These are phyloP conservation scores for Thielaviopsis musarum DNA, from an alignment of 2,329 filamentous ascomycete species.

Conservation along the genomic window DNA sequence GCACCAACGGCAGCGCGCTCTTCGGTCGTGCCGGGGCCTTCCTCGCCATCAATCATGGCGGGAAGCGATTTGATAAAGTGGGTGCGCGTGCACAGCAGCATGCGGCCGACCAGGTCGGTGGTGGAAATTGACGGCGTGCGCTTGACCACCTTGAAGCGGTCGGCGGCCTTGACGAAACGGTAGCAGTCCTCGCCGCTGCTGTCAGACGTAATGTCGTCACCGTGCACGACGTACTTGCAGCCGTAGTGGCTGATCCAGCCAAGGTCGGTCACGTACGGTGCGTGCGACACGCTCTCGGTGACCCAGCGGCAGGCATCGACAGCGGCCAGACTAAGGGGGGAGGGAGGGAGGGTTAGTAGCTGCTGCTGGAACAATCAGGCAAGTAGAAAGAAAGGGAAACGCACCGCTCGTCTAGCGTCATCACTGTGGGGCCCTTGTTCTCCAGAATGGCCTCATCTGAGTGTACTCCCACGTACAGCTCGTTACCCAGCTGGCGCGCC, in stretches of 20 bases:
- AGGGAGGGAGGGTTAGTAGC: not conserved
- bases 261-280: constrained; percentile 87
- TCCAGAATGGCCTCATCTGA: constrained; percentile 89
- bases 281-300: constrained; percentile 63
- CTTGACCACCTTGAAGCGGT: constrained; percentile 91
- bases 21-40: constrained; percentile 51
- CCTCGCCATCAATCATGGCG: constrained; percentile 48
- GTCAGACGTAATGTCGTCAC: constrained; percentile 94
- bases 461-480: constrained; percentile 85
- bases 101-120: constrained; percentile 92
- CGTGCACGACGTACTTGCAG: constrained; percentile 89
- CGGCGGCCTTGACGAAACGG: constrained; percentile 87
- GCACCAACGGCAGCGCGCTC: constrained; percentile 47
- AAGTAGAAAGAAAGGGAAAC: constrained; percentile 4
- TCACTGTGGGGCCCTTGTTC: constrained; percentile 96
- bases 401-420: constrained; percentile 78
- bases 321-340: constrained; percentile 50
- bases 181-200: constrained; percentile 91
- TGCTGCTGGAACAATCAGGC: not conserved
- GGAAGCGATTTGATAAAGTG: constrained; percentile 81
- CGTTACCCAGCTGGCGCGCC: constrained; percentile 74
- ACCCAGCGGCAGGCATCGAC: constrained; percentile 94
- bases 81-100: constrained; percentile 86
- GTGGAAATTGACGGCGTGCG: constrained; percentile 92
- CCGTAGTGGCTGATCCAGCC: constrained; percentile 92